phyloP scores from a whole-genome alignment of 179 eudicot species.

The Corrigiola litoralis region DNA sequence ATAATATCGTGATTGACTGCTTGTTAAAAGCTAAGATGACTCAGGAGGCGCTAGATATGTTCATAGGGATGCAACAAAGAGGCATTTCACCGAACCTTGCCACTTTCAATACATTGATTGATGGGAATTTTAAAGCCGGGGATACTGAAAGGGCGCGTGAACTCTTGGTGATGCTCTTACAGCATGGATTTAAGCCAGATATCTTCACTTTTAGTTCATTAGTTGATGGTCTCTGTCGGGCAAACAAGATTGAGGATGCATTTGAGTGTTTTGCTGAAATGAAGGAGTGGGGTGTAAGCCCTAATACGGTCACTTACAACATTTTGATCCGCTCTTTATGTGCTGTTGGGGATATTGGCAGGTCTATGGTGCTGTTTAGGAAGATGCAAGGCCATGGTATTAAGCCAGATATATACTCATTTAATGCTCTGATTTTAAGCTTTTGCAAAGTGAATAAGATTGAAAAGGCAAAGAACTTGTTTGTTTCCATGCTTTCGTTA shows the following conservation, averaged over 20 bases:
- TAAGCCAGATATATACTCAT: slow-evolving; percentile 67
- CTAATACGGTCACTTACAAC: slow-evolving; percentile 71
- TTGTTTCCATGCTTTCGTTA: slow-evolving; percentile 60
- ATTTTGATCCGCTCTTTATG: slow-evolving; percentile 70
- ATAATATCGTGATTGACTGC: slow-evolving; percentile 78
- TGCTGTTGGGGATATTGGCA: slow-evolving; percentile 53
- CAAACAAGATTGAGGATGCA: slow-evolving; percentile 64
- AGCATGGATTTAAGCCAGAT: slow-evolving; percentile 68
- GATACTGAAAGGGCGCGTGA: slow-evolving; percentile 51
- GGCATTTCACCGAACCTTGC: slow-evolving; percentile 64
- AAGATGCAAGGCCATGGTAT: slow-evolving; percentile 71
- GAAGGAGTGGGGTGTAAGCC: slow-evolving; percentile 77
- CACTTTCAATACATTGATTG: slow-evolving; percentile 72
- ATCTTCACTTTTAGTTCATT: slow-evolving; percentile 71
- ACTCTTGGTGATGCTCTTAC: slow-evolving; percentile 56
- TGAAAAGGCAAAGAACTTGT: slow-evolving; percentile 63
- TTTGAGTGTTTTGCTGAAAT: slow-evolving; percentile 74
- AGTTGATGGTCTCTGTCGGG: slow-evolving; percentile 78
- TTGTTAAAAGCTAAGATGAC: slow-evolving; percentile 66
- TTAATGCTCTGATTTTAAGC: slow-evolving; percentile 70
- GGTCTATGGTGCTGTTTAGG: slow-evolving; percentile 51
- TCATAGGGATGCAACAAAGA: slow-evolving; percentile 48
- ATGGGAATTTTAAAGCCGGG: slow-evolving; percentile 61
- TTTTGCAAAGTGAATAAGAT: slow-evolving; percentile 59
- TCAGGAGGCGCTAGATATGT: slow-evolving; percentile 48